These are phyloP conservation scores for Nannochloropsis gaditana DNA, from an alignment of 108 stramenopile genomes.

Conservation along the genomic window DNA sequence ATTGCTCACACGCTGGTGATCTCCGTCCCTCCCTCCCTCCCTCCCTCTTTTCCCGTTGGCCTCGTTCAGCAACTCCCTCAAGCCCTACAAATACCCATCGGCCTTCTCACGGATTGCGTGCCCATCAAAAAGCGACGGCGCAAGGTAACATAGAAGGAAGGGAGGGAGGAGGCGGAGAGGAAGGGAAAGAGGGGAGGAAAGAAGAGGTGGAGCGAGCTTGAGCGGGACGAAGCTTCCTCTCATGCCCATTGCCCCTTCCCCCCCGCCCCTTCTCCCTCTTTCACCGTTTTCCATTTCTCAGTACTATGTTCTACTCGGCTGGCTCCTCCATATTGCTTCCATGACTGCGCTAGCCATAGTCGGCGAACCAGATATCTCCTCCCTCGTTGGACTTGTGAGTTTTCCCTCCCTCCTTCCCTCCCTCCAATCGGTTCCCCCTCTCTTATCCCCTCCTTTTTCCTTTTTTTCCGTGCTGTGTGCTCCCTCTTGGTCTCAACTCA, in stretches of 20 bases:
- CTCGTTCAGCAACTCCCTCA: background rate
- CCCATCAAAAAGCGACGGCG: background rate
- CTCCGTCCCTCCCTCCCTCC: background rate
- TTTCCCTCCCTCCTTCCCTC: too few relatives aligned
- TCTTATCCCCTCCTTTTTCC: too few relatives aligned
- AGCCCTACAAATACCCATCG: background rate
- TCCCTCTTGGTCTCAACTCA: background rate
- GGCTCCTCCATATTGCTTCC: background rate
- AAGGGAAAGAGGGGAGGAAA: background rate
- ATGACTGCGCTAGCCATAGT: background rate
- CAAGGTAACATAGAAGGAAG: background rate
- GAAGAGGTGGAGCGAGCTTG: background rate
- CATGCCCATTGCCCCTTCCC: background rate
- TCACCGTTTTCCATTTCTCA: background rate
- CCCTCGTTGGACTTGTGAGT: background rate
- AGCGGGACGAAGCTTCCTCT: background rate
- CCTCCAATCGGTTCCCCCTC: too few relatives aligned
- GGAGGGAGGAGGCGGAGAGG: background rate
- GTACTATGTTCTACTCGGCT: background rate
- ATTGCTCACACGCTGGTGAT: background rate
- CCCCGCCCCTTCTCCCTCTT: background rate
- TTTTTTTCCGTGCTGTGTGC: background rate
- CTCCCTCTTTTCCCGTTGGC: background rate
- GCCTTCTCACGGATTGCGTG: background rate
- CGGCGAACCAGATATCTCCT: background rate